phyloP scores from a whole-genome alignment of 306 rosid genomes.

The Oxytropis ochrocephala region DNA sequence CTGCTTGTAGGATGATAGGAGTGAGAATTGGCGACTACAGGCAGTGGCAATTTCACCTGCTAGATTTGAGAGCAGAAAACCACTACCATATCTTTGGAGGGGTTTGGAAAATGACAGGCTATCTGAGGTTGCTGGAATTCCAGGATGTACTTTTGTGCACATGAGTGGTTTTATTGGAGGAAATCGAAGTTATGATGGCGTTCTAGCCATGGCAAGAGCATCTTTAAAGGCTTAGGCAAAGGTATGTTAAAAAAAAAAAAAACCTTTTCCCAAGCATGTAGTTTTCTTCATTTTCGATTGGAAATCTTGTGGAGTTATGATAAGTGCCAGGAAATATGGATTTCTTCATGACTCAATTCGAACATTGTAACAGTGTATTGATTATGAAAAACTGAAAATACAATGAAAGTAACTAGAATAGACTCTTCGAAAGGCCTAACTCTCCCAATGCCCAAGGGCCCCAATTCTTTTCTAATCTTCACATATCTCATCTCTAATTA shows the following conservation, averaged over 20 bases:
- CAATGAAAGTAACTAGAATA: too few species aligned
- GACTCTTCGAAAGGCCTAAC: too few species aligned
- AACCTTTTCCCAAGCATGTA: background rate
- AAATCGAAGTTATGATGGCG: constrained; percentile 44
- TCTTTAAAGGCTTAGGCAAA: constrained; percentile 32
- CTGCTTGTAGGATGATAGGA: constrained; percentile 43
- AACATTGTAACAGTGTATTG: too few species aligned
- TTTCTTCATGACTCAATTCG: too few species aligned
- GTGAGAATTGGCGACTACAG: constrained; percentile 49
- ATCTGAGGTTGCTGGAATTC: constrained; percentile 47
- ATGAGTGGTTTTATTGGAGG: constrained; percentile 62
- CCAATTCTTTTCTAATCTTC: too few species aligned
- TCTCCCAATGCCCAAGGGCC: too few species aligned
- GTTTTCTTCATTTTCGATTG: background rate
- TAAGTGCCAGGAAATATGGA: too few species aligned
- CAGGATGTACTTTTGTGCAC: constrained; percentile 52
- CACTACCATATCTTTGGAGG: constrained; percentile 44
- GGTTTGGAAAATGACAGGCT: constrained; percentile 52
- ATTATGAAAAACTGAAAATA: too few species aligned
- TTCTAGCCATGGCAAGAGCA: constrained; percentile 49
- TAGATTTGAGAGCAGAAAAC: constrained; percentile 51
- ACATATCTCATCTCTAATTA: too few species aligned
- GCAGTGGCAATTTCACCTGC: constrained; percentile 45
- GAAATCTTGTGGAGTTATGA: background rate
- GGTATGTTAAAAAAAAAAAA: background rate